A percentile compares a stretch with the other conserved stretches of the same genome.
These are phyloP conservation scores for Talaromyces rugulosus DNA, from an alignment of 2,329 filamentous ascomycete species.

Conservation along the genomic window DNA sequence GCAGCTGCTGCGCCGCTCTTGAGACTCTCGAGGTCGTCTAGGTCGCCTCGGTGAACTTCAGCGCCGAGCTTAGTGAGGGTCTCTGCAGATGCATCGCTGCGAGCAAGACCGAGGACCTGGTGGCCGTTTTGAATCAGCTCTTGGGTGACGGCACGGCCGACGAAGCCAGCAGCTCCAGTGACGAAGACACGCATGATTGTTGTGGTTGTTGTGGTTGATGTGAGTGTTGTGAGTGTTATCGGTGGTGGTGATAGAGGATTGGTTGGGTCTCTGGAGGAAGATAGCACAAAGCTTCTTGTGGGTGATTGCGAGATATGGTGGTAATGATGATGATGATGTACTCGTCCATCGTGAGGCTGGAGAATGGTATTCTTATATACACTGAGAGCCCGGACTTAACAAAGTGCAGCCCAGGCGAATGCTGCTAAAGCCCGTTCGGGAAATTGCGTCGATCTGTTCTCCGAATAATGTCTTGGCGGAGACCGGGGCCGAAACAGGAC, in stretches of 20 bases:
- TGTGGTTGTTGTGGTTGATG: neutral
- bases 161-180: conserved; percentile 43
- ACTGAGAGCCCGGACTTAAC: conserved; percentile 1
- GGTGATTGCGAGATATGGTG: neutral
- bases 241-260: neutral
- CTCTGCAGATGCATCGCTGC: conserved; percentile 27
- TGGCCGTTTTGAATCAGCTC: conserved; percentile 39
- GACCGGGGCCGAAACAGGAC: neutral
- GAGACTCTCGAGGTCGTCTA: conserved; percentile 34
- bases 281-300: neutral
- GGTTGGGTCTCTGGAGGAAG: neutral
- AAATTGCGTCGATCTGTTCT: neutral
- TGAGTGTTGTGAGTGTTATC: neutral
- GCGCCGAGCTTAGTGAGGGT: conserved; percentile 30
- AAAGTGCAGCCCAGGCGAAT: neutral
- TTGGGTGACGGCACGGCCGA: conserved; percentile 37
- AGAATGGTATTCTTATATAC: neutral
- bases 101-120: conserved; percentile 39
- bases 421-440: conserved; percentile 2
- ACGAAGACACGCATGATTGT: conserved; percentile 28
- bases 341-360: neutral
- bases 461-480: neutral
- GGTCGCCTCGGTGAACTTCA: conserved; percentile 28
- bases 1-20: conserved; percentile 25
- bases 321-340: neutral